A percentile compares a stretch with the other conserved stretches of the same genome.
These are phyloP conservation scores for Exutisphaerella laricina DNA, from an alignment of 2,329 filamentous ascomycete species.

Conservation along the genomic window DNA sequence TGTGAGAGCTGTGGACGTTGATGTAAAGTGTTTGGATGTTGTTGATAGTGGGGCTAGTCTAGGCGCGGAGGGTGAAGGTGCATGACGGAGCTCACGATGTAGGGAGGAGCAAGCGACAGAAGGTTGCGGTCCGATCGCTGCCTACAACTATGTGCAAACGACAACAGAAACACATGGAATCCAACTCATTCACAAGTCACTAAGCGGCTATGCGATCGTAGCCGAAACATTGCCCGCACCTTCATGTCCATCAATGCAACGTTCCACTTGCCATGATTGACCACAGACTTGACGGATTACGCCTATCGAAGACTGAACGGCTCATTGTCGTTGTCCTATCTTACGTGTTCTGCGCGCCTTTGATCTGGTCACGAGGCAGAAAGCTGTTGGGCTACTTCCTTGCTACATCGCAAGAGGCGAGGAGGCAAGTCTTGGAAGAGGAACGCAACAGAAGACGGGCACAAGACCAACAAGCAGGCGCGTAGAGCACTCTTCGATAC, in stretches of 20 bases:
- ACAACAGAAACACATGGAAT: no score
- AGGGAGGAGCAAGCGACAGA: no score
- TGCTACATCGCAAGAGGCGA: conserved; percentile 15
- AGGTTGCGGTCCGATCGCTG: no score
- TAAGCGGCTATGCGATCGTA: not conserved
- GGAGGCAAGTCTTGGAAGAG: conserved; percentile 20
- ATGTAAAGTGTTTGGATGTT: conserved; percentile 2
- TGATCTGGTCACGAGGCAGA: conserved; percentile 26
- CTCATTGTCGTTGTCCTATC: conserved; percentile 31
- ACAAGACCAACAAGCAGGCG: not conserved
- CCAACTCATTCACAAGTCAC: no score
- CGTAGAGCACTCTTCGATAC: no score
- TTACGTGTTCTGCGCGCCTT: conserved; percentile 31
- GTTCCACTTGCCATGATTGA: no score
- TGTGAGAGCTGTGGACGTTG: not conserved
- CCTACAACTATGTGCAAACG: no score
- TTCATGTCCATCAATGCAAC: not conserved
- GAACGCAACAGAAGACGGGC: conserved; percentile 9
- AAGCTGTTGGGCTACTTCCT: conserved; percentile 23
- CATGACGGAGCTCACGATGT: no score
- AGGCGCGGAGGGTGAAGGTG: not conserved
- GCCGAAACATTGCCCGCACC: not conserved
- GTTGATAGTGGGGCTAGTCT: not conserved
- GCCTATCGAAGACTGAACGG: conserved; percentile 32
- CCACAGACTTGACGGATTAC: conserved; percentile 27